Evolutionary conservation across 2,329 filamentous ascomycete species (phyloP), one percentile per base, ranked within the genome.

Genomic region (Epichloe scottii): DNA sequence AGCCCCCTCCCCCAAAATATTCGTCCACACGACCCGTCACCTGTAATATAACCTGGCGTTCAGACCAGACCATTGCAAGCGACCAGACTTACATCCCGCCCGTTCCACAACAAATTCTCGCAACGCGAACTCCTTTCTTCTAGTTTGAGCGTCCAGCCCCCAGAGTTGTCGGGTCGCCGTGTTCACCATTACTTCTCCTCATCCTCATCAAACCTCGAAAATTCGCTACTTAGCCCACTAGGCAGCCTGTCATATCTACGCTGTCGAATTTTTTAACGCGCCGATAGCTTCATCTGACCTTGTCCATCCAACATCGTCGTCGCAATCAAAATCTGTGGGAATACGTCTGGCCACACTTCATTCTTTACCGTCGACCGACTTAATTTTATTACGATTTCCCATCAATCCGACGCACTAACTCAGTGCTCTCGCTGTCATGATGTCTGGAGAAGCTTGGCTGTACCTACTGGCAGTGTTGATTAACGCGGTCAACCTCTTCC

Each of bases 401-500:
- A 26, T 33, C 15, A 17, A 10, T 17, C 11, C 12, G 19, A 30
- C 19, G 33, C 34, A 17, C 23, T 39, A 30, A 17, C n/a, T 15
- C 30, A n/a, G n/a, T 33, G 15, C 21, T 11, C 26, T 41, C 23
- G 49, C 38, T 56, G 55, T 52, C 57, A 70, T 68, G 59, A 96
- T 96, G 90, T 95, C 90, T 65, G 90, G 90, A 71, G 90, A 96
- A 81, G 90, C 90, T 70, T 96, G 93, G 93, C 78, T 98, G 69
- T 98, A 94, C 77, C 84, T 98, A 64, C 79, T 98, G 72, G 85
- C 91, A 73, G 94, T 98, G 71, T 81, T 98, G 69, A 94, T 98
- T 78, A 98, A 98, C 77, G 93, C 93, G 76, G 90, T 98, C 82
- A 98, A 98, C 78, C 81, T 98, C 66, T 98, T 98, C 73, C 80